Base-by-base conservation (phyloP, 2,329 filamentous ascomycete genomes). In the Diaporthe humulicola region DNA sequence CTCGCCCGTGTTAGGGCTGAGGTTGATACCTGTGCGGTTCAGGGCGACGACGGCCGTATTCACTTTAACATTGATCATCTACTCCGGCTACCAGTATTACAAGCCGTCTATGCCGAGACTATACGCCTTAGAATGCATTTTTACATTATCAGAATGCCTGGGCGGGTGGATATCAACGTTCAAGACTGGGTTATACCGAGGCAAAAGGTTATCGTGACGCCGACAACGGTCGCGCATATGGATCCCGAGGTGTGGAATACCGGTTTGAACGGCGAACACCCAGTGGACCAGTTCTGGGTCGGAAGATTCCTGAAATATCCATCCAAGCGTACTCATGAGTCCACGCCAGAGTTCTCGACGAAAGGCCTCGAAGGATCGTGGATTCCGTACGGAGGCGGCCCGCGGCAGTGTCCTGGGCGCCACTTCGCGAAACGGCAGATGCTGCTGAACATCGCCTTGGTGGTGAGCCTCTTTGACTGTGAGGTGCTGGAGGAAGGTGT, bases 161-260 rank as follows among this genome's bases (percentile, higher is more conserved):
- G 80, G 28, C 76, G 54, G 12, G 74, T 67, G 15, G 78, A 74
- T 7, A 67, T 72, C 4, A 67, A 33, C 6, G 52, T 69, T 7
- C 17, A 10, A 7, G 69, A 52, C 40, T 80, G 77, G 77, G 38
- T 79, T 12, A 78, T 80, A 69, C 79, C 79, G 3, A 76, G 75
- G 40, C 75, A 64, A 36, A 79, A 79, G 67, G 76, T 78, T 15
- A 60, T 80, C 12, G 78, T 80, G 15, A 77, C 79, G 30, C 54
- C 75, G 14, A 81, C 79, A n/a, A 81, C 79, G n/a, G 79, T 78
- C 12, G 79, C 80, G 56, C 79, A 80, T 50, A 80, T 81, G 79
- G 79, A 82, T 61, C 17, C 78, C 1, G 56, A 79, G 30, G 76
- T 57, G 9, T 82, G 79, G 79, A 74, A 77, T 12, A 71, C 67